These are phyloP conservation scores for Aurifilum marmelostoma DNA, from an alignment of 2,329 filamentous ascomycete genomes.

Conservation along the genomic window DNA sequence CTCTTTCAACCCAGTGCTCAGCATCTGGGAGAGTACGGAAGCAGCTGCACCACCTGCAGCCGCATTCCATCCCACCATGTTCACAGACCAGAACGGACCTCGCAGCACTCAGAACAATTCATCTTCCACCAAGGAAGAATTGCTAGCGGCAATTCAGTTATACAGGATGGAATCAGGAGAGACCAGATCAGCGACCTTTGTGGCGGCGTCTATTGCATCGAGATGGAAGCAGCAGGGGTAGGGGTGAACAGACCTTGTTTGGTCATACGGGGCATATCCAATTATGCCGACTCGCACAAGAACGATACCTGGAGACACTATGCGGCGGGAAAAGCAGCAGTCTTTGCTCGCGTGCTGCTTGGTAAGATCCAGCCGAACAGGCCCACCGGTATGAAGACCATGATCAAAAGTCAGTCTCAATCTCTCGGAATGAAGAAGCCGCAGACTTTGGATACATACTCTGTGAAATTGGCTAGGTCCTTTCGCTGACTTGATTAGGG, in stretches of 20 bases:
- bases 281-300: constrained; percentile 47
- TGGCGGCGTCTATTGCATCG: constrained; percentile 33
- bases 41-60: constrained; percentile 1
- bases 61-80: constrained; percentile 2
- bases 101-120: neutral
- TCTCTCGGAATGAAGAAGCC: neutral
- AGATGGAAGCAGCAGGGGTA: constrained; percentile 39
- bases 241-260: constrained; percentile 39
- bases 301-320: constrained; percentile 43
- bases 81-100: neutral
- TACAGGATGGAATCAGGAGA: constrained; percentile 40
- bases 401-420: neutral
- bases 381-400: neutral
- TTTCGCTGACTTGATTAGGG: too few relatives aligned
- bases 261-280: constrained; percentile 45
- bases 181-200: constrained; percentile 35
- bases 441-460: neutral
- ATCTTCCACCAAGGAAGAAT: constrained; percentile 33
- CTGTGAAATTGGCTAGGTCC: neutral
- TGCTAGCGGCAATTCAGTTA: constrained; percentile 42
- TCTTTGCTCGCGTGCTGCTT: constrained; percentile 33
- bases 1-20: neutral
- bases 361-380: neutral
- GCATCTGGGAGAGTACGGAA: neutral
- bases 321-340: constrained; percentile 39